Evolutionary conservation across 2,329 filamentous ascomycete species (phyloP), one percentile per base, ranked within the genome.

Genomic region (Fusarium heterosporum): DNA sequence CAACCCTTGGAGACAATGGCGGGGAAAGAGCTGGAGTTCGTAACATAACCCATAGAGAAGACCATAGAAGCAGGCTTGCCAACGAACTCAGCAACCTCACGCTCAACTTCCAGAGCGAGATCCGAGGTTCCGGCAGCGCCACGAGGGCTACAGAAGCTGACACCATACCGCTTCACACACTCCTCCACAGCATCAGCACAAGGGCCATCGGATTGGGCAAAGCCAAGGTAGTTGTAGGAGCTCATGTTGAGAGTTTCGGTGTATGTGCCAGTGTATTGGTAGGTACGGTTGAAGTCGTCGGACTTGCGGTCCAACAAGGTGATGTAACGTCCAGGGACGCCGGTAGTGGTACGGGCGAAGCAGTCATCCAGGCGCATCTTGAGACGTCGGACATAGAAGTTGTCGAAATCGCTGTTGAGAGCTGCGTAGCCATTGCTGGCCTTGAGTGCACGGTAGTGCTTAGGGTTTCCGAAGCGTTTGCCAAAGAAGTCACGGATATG

Each of bases 211-310:
- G 96, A 97, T 78, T 99, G 96, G 50, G 96, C 96, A 74, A 99
- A 99, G 41, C 96, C 96, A 25, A 99, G 91, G 77, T 99, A 99
- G 80, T 99, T 99, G 86, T 99, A 99, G 2, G 96, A 99, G 82
- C 95, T 97, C 90, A 99, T 91, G 81, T 99, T 99, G 73, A 99
- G 83, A 1, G 96, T 98, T 79, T 99, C 93, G 2, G 95, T 98
- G 60, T 88, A 90, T 46, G 93, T 97, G 58, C 96, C 96, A 3
- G 92, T 94, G 78, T 93, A 89, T 76, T 92, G 88, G 83, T 97
- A 99, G 59, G 91, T 90, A 74, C 90, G 86, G 81, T 99, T 99
- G 83, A 93, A 93, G 76, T 99, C 93, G 75, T 95, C 87, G 4
- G 94, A 97, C 72, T 88, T 90, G 75, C 96, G 93, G 78, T 98